A percentile compares a stretch with the other conserved stretches of the same genome.
Conservation (phyloP, 306 rosid genomes). For the Vicia villosa region DNA sequence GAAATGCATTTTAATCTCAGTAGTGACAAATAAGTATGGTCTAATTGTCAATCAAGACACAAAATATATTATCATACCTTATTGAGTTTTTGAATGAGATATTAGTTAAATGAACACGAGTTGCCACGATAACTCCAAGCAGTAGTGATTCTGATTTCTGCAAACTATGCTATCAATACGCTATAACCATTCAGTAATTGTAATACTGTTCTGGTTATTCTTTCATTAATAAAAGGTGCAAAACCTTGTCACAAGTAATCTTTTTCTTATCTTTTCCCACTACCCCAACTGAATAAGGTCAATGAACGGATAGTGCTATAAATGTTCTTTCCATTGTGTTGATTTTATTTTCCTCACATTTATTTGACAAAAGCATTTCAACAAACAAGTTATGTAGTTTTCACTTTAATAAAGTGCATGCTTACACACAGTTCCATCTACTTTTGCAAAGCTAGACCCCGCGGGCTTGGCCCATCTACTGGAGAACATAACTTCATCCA, state of each 20-base stretch:
- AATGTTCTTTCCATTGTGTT: background rate
- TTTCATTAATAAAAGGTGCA: constrained; percentile 50
- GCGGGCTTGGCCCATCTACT: constrained; percentile 6
- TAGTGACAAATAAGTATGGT: background rate
- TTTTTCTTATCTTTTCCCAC: background rate
- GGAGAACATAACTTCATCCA: background rate
- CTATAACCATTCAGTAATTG: background rate
- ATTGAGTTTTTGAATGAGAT: constrained; percentile 1
- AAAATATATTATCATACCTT: background rate
- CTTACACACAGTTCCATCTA: constrained; percentile 4
- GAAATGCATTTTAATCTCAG: background rate
- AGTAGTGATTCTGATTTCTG: background rate
- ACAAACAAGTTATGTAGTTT: background rate
- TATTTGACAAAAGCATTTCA: background rate
- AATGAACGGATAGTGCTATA: background rate
- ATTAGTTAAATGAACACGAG: constrained; percentile 23
- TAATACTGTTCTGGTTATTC: constrained; percentile 1
- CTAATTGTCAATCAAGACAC: constrained; percentile 4
- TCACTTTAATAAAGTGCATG: background rate
- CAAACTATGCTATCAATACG: background rate
- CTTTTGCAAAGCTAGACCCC: background rate
- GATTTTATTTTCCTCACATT: background rate
- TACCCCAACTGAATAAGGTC: background rate
- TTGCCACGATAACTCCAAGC: constrained; percentile 5
- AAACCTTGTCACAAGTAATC: constrained; percentile 76